Evolutionary conservation across 208 protist species (phyloP).

Genomic region (Crithidia acanthocephali): DNA sequence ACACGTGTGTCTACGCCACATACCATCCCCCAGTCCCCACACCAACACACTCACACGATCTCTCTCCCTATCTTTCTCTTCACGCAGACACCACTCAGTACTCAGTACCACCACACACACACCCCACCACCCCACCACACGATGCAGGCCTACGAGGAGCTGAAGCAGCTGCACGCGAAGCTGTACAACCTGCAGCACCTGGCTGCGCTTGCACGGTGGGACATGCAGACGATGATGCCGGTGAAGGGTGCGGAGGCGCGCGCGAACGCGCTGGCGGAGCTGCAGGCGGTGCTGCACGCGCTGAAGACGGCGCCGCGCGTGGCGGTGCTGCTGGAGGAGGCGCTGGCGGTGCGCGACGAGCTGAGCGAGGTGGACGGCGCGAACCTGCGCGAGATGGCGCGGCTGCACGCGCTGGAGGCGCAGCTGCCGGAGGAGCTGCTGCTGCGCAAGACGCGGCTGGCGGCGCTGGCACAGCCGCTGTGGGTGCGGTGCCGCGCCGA

Average conservation of each 20-base stretch:
- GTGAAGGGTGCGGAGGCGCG: conserved; percentile 43
- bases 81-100: not conserved
- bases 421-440: conserved; percentile 50
- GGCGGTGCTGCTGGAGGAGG: not conserved
- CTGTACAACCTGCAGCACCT: conserved; percentile 53
- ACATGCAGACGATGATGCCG: conserved; percentile 65
- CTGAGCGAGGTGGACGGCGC: conserved; percentile 43
- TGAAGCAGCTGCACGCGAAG: conserved; percentile 46
- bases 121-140: not conserved
- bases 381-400: conserved; percentile 70
- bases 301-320: conserved; percentile 26
- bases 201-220: conserved; percentile 44
- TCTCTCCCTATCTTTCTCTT: not conserved
- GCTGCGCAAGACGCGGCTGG: conserved; percentile 36
- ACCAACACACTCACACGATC: not conserved
- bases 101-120: not conserved
- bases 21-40: not conserved
- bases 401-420: conserved; percentile 24
- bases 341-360: not conserved
- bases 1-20: not conserved
- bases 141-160: conserved; percentile 47
- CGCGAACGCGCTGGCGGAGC: conserved; percentile 40
- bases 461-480: conserved; percentile 31
- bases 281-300: conserved; percentile 14
- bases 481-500: conserved; percentile 45